phyloP scores from a whole-genome alignment of 345 rosid genomes.

The Citrus maxima region DNA sequence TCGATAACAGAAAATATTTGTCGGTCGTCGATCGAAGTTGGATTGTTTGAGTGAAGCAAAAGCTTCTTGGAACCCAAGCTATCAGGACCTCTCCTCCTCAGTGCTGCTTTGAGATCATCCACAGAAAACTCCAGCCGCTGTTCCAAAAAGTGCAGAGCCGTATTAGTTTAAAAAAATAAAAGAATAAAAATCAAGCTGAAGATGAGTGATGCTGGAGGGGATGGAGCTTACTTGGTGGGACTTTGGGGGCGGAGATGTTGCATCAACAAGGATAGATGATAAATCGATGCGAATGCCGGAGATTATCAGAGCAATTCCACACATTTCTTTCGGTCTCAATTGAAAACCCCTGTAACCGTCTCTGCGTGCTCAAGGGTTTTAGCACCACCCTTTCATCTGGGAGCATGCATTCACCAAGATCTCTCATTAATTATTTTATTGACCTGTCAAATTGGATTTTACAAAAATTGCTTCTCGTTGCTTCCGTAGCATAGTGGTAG shows the following conservation, averaged over 20 bases:
- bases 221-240: constrained; percentile 26
- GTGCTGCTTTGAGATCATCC: constrained; percentile 54
- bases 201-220: not conserved
- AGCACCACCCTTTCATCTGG: too few relatives aligned
- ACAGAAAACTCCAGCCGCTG: constrained; percentile 37
- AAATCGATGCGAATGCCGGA: constrained; percentile 51
- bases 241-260: constrained; percentile 17
- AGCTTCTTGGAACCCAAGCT: constrained; percentile 56
- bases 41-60: constrained; percentile 22
- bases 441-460: accelerated
- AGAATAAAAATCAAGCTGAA: not conserved
- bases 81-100: constrained; percentile 75
- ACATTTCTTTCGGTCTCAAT: constrained; percentile 41
- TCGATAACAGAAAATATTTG: constrained; percentile 23
- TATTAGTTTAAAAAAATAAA: not conserved
- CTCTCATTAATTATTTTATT: not conserved
- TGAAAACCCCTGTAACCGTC: not conserved
- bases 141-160: constrained; percentile 7
- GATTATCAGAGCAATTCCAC: constrained; percentile 70
- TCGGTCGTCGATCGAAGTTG: constrained; percentile 14
- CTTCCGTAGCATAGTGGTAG: constrained; percentile 92
- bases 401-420: too few relatives aligned
- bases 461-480: not conserved
- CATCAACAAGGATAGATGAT: constrained; percentile 24
- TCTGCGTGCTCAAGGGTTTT: not conserved